Evolutionary conservation across 2,329 filamentous ascomycete genomes (phyloP).

Genomic region (Leptosphaerulina australis): DNA sequence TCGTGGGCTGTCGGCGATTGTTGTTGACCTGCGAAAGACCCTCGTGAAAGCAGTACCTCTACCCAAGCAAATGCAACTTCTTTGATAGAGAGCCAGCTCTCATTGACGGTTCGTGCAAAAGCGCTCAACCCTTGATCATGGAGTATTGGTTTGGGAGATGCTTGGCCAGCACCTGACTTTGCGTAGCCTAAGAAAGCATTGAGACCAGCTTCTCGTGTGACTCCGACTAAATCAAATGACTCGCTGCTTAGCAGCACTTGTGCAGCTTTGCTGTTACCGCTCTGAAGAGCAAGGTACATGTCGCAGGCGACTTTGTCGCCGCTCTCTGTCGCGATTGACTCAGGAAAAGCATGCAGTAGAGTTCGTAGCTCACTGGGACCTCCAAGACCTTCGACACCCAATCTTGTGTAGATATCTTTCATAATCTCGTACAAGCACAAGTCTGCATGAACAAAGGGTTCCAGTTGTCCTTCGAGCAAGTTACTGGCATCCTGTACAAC

Average conservation of each 20-base stretch:
- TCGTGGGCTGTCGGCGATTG: slow-evolving; percentile 22
- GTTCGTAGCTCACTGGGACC: slow-evolving; percentile 49
- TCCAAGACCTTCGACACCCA: slow-evolving; percentile 56
- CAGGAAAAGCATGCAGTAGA: slow-evolving; percentile 29
- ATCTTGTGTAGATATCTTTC: slow-evolving; percentile 58
- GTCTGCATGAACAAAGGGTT: slow-evolving; percentile 61
- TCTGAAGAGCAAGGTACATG: slow-evolving; percentile 49
- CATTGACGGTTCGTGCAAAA: slow-evolving; percentile 56
- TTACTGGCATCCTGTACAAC: slow-evolving; percentile 59
- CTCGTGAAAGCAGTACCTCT: slow-evolving; percentile 56
- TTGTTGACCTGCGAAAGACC: slow-evolving; percentile 30
- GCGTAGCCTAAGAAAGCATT: slow-evolving; percentile 64
- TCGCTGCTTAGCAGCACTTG: slow-evolving; percentile 57
- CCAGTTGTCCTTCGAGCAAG: slow-evolving; percentile 62
- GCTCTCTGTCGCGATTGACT: slow-evolving; percentile 19
- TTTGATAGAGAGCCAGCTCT: slow-evolving; percentile 54
- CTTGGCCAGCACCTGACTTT: slow-evolving; percentile 52
- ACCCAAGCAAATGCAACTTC: slow-evolving; percentile 63
- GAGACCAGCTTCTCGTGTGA: slow-evolving; percentile 58
- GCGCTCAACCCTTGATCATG: slow-evolving; percentile 46
- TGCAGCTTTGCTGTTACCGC: slow-evolving; percentile 50
- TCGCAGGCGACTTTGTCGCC: slow-evolving; percentile 50
- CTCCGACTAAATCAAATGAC: slow-evolving; percentile 56
- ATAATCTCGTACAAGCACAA: slow-evolving; percentile 62
- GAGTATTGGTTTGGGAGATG: slow-evolving; percentile 49